Percentiles rank a stretch among this genome's conserved stretches.
phyloP scores from a whole-genome alignment of 2,329 filamentous ascomycete species.

The Xylaria sp. region DNA sequence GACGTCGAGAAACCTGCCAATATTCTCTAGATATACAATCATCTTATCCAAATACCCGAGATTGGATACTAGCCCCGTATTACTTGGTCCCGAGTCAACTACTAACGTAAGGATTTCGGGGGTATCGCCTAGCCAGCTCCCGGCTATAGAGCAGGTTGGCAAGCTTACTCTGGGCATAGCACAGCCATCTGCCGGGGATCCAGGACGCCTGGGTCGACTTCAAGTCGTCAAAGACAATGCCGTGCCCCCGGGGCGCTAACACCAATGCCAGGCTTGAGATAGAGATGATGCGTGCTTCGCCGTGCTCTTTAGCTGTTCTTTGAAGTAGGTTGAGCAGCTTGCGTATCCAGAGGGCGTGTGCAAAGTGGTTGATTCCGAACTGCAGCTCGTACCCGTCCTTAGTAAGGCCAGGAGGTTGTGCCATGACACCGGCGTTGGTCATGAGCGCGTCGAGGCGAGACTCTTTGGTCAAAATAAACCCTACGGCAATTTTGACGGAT shows the following conservation, averaged over 20 bases:
- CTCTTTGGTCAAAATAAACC: conserved; percentile 37
- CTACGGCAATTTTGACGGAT: conserved; percentile 38
- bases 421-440: conserved; percentile 50
- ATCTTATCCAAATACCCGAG: conserved; percentile 24
- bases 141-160: conserved; percentile 43
- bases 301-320: conserved; percentile 17
- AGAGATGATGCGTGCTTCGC: conserved; percentile 24
- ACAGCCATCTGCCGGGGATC: conserved; percentile 24
- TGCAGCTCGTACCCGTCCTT: conserved; percentile 50
- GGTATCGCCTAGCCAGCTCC: conserved; percentile 39
- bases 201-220: conserved; percentile 18
- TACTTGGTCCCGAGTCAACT: conserved; percentile 40
- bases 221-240: conserved; percentile 27
- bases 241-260: conserved; percentile 2
- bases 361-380: conserved; percentile 51
- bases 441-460: conserved; percentile 48
- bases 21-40: neutral
- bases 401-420: conserved; percentile 41
- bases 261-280: conserved; percentile 18
- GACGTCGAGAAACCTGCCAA: neutral
- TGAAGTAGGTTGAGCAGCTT: conserved; percentile 19
- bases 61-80: conserved; percentile 33
- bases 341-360: conserved; percentile 47
- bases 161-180: conserved; percentile 46
- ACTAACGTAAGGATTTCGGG: conserved; percentile 37